Conservation (phyloP, 1,139 yeast species). For the Zhuliangozyma parablackwelliae region DNA sequence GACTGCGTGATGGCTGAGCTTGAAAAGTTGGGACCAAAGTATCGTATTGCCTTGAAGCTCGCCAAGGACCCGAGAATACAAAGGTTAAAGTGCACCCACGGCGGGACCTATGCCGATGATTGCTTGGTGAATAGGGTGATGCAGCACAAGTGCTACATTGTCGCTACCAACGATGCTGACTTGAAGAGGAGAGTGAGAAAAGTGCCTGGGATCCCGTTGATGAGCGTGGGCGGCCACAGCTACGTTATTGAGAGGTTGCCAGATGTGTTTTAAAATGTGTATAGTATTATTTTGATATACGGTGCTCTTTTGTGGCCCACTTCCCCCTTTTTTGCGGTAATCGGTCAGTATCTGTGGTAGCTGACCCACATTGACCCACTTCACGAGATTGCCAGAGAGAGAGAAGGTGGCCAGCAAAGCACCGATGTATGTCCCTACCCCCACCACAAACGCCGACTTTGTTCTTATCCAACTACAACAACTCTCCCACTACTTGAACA, state of each 20-base stretch:
- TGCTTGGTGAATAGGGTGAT: conserved; percentile 88
- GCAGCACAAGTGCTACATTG: conserved; percentile 95
- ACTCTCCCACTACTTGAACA: conserved; percentile 1
- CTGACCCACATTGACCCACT: too few relatives aligned
- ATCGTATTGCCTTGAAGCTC: conserved; percentile 83
- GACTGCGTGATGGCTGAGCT: conserved; percentile 98
- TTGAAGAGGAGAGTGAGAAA: conserved; percentile 88
- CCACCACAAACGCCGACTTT: background rate
- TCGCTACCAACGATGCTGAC: conserved; percentile 98
- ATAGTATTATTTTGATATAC: background rate
- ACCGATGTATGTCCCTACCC: too few relatives aligned
- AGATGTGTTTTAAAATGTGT: conserved; percentile 63
- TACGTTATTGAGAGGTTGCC: conserved; percentile 94
- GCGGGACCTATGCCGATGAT: conserved; percentile 98
- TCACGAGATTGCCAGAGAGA: too few relatives aligned
- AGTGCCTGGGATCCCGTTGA: conserved; percentile 93
- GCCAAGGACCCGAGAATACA: conserved; percentile 93
- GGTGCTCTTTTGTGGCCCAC: background rate
- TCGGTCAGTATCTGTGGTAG: too few relatives aligned
- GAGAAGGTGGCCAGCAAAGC: too few relatives aligned
- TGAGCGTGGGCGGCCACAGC: conserved; percentile 93
- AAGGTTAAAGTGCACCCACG: conserved; percentile 83
- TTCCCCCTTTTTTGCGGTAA: too few relatives aligned
- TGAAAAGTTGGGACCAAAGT: conserved; percentile 92
- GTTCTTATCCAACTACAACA: conserved; percentile 1